Evolutionary conservation across 2,329 filamentous ascomycete genomes (phyloP), one percentile per base, ranked within the genome.

Genomic region (Coniella vitis): DNA sequence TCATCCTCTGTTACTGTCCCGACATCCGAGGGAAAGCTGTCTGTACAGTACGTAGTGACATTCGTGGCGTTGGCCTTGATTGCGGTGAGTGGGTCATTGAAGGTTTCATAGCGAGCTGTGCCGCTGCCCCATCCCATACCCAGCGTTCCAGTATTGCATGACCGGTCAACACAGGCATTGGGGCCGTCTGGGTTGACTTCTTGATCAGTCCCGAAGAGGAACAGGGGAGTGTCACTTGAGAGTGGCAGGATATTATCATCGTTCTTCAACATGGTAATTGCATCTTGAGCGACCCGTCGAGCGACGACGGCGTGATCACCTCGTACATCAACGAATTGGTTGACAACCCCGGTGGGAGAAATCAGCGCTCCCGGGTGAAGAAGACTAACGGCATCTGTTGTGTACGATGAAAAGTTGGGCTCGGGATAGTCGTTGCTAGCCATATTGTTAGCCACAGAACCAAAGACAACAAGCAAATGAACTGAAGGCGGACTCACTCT

Each of bases 91-190:
- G 82, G 83, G 16, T 82, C 77, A 54, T 84, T 70, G 31, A 88
- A 70, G 60, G 84, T 88, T 0, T 83, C 83, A 51, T 86, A 83
- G 45, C 81, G 78, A 1, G 82, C 75, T 1, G 77, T 79, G 37
- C 84, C 85, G 31, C 81, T 85, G 29, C 85, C 85, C 84, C 85
- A 88, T 46, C 84, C 84, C 70, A 86, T 86, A 8, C 78, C 83
- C 0, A 88, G 66, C 0, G 83, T 83, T 7, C 83, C 84, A 51
- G 80, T 78, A 60, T 87, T 78, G 62, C 84, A 87, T 34, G 77
- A 81, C 58, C 81, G 77, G 55, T 87, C 81, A 0, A 65, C 63
- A 58, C 85, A 89, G 21, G 77, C 74, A 56, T 89, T 89, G 36
- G 83, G 72, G 0, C 85, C 85, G 54, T 69, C 72, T 54, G 58